phyloP scores from a whole-genome alignment of 176 grass and related monocot species.

The Saccharum officinarum region DNA sequence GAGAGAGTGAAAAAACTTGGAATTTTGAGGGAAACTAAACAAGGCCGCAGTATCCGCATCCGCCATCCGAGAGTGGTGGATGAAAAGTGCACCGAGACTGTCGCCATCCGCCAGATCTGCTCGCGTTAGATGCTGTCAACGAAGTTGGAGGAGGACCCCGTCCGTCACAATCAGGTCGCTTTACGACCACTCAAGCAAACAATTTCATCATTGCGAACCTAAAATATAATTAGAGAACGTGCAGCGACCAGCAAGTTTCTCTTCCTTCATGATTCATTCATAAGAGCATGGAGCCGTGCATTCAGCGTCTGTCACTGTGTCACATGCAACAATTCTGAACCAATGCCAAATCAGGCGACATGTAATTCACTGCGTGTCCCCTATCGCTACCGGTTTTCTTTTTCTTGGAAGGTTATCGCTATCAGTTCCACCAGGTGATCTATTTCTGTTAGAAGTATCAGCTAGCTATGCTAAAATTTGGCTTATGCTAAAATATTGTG shows the following conservation, averaged over 20 bases:
- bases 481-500: no score
- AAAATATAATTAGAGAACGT: background rate
- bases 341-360: background rate
- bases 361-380: background rate
- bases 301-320: background rate
- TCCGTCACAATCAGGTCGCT: slow-evolving; percentile 17
- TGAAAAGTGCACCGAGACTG: background rate
- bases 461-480: background rate
- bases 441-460: no score
- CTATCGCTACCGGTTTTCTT: background rate
- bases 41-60: no score
- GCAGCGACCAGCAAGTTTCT: background rate
- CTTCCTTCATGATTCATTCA: slow-evolving; percentile 5
- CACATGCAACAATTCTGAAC: background rate
- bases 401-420: background rate
- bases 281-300: background rate
- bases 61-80: no score
- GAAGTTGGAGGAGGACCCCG: background rate
- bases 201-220: slow-evolving; percentile 20
- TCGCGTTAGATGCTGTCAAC: background rate
- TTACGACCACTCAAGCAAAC: slow-evolving; percentile 34
- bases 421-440: background rate
- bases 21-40: no score
- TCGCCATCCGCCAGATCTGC: slow-evolving; percentile 12
- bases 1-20: no score